These are phyloP conservation scores for Triticum monococcum DNA, from an alignment of 176 grass and related monocot species.

Conservation along the genomic window DNA sequence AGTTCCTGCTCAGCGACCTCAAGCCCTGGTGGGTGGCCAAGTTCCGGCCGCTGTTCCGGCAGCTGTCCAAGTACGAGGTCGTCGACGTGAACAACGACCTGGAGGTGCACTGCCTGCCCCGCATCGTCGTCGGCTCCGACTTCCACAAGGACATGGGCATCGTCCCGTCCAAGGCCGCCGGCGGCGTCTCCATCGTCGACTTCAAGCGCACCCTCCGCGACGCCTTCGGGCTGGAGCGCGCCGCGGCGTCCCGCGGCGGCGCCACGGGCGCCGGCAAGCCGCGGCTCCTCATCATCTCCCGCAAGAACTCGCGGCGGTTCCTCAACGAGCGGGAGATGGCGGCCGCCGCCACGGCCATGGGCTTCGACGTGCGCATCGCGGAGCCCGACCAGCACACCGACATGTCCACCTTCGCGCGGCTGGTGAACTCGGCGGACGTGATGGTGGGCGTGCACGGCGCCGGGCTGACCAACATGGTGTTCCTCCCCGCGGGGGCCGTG, in stretches of 20 bases:
- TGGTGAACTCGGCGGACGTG: slow-evolving; percentile 71
- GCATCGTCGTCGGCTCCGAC: slow-evolving; percentile 56
- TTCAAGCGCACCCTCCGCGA: slow-evolving; percentile 68
- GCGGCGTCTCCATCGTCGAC: slow-evolving; percentile 53
- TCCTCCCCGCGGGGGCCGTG: slow-evolving; percentile 68
- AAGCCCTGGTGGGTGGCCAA: slow-evolving; percentile 89
- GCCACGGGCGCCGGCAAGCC: slow-evolving; percentile 40
- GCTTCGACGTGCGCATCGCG: slow-evolving; percentile 61
- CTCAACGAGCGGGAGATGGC: slow-evolving; percentile 66
- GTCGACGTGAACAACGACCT: slow-evolving; percentile 70
- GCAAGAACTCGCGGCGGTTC: slow-evolving; percentile 47
- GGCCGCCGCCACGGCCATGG: slow-evolving; percentile 5
- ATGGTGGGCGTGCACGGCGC: slow-evolving; percentile 81
- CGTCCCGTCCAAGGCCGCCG: slow-evolving; percentile 32
- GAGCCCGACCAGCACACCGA: slow-evolving; percentile 74
- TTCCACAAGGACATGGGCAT: slow-evolving; percentile 95
- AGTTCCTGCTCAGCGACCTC: slow-evolving; percentile 57
- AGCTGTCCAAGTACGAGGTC: slow-evolving; percentile 65
- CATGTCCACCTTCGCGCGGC: slow-evolving; percentile 49
- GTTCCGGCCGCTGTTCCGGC: slow-evolving; percentile 60
- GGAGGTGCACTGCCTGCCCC: slow-evolving; percentile 72
- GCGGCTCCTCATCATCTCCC: slow-evolving; percentile 58
- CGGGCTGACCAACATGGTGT: slow-evolving; percentile 93
- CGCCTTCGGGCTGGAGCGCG: slow-evolving; percentile 71
- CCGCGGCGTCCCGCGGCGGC: slow-evolving; percentile 45